phyloP scores from a whole-genome alignment of 1,284 basidiomycete species.

The Tilletiaria anomala region DNA sequence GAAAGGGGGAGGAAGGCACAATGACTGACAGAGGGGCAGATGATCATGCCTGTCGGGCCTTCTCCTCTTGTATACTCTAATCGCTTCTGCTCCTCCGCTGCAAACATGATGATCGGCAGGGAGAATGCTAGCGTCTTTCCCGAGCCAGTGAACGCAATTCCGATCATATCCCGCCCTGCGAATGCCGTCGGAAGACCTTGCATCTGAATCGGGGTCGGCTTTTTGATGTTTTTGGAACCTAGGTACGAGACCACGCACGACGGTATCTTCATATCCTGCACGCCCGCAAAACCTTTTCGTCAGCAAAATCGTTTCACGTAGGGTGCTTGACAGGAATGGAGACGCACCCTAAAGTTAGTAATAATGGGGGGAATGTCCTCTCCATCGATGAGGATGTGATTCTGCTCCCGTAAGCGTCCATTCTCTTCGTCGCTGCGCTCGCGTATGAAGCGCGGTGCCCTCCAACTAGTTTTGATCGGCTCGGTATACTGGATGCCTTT shows the following conservation, averaged over 20 bases:
- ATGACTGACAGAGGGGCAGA: conserved; percentile 49
- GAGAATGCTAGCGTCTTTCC: conserved; percentile 44
- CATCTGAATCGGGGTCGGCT: conserved; percentile 87
- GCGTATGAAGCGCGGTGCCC: conserved; percentile 67
- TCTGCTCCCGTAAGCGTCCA: conserved; percentile 63
- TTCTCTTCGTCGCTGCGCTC: conserved; percentile 57
- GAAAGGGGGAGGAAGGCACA: background rate
- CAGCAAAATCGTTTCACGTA: background rate
- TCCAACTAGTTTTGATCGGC: conserved; percentile 75
- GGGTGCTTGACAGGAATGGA: conserved; percentile 8
- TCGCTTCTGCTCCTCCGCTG: conserved; percentile 63
- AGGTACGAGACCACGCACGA: conserved; percentile 66
- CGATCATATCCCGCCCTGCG: conserved; percentile 43
- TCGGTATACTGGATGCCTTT: conserved; percentile 83
- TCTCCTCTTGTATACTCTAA: conserved; percentile 80
- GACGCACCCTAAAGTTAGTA: conserved; percentile 72
- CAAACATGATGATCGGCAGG: conserved; percentile 52
- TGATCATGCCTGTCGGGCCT: conserved; percentile 83
- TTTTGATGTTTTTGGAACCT: conserved; percentile 65
- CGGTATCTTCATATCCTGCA: conserved; percentile 99
- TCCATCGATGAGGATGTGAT: conserved; percentile 83
- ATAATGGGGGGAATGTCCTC: conserved; percentile 87
- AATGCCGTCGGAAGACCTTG: conserved; percentile 84
- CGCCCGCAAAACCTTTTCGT: conserved; percentile 40
- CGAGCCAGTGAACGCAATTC: conserved; percentile 43